Percentiles rank a stretch among this genome's conserved stretches.
Evolutionary conservation across 2,329 filamentous ascomycete species (phyloP).

Genomic region (Colletotrichum paranaense): DNA sequence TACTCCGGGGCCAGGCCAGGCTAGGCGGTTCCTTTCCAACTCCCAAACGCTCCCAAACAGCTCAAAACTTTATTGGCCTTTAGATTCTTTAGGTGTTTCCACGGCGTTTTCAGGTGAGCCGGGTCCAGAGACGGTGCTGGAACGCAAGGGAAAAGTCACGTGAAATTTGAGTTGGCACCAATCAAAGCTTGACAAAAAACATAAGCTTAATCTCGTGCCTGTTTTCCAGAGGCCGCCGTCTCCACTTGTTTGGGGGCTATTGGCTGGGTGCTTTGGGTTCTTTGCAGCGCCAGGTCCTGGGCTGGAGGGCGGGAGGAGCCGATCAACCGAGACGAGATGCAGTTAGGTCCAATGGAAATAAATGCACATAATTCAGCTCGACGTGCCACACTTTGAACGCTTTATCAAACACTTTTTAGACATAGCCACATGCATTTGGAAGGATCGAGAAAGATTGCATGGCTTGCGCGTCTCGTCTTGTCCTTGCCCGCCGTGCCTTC

Average conservation of each 20-base stretch:
- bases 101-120: not conserved
- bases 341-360: not conserved
- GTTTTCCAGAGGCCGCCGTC: conserved; percentile 20
- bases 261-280: not conserved
- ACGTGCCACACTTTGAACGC: not conserved
- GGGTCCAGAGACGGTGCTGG: not conserved
- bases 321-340: not conserved
- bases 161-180: not conserved
- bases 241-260: not conserved
- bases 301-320: conserved; percentile 6
- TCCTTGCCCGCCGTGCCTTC: not conserved
- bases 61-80: not conserved
- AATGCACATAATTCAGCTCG: not conserved
- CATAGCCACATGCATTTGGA: not conserved
- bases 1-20: not conserved
- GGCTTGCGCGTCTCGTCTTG: not conserved
- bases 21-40: not conserved
- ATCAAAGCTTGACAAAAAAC: not conserved
- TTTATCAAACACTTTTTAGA: not conserved
- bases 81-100: not conserved
- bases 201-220: conserved; percentile 30
- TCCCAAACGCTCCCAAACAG: not conserved
- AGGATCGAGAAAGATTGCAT: not conserved
- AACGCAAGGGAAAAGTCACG: not conserved
- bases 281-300: not conserved